Conservation (phyloP, 2,329 filamentous ascomycete genomes). For the Alternaria gansuensis region DNA sequence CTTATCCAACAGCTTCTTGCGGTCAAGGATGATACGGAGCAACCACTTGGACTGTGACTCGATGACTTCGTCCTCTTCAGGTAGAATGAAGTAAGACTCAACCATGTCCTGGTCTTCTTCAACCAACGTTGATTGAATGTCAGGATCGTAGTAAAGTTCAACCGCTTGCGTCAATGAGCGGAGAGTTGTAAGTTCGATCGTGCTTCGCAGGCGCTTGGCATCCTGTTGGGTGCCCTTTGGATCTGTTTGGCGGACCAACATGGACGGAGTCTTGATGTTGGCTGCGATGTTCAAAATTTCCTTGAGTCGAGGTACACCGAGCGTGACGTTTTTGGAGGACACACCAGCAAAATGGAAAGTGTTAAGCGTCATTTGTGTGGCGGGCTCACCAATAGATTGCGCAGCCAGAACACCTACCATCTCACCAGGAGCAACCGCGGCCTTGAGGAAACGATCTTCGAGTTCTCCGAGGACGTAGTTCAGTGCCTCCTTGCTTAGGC, state of each 20-base stretch:
- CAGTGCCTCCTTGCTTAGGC: constrained; percentile 89
- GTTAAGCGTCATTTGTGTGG: constrained; percentile 99
- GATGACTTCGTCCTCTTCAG: constrained; percentile 72
- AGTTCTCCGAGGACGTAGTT: constrained; percentile 91
- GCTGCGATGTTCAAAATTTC: constrained; percentile 98
- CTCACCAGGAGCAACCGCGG: constrained; percentile 89
- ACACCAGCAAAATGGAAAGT: constrained; percentile 99
- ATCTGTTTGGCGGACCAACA: constrained; percentile 85
- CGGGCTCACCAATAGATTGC: constrained; percentile 97
- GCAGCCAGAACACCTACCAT: constrained; percentile 99
- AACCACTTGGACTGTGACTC: constrained; percentile 88
- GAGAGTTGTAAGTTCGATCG: constrained; percentile 93
- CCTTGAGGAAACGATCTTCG: constrained; percentile 84
- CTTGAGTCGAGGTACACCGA: constrained; percentile 98
- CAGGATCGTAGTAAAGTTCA: constrained; percentile 97
- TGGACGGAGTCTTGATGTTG: constrained; percentile 98
- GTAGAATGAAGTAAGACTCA: constrained; percentile 94
- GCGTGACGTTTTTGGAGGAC: constrained; percentile 98
- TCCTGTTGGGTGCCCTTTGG: constrained; percentile 72
- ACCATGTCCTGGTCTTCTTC: constrained; percentile 91
- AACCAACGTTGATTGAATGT: constrained; percentile 85
- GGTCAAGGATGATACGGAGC: constrained; percentile 89
- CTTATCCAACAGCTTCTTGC: constrained; percentile 95
- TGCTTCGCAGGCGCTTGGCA: constrained; percentile 85
- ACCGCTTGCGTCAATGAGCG: constrained; percentile 90